Conservation (phyloP, 345 rosid species). For the Zanthoxylum bungeanum region DNA sequence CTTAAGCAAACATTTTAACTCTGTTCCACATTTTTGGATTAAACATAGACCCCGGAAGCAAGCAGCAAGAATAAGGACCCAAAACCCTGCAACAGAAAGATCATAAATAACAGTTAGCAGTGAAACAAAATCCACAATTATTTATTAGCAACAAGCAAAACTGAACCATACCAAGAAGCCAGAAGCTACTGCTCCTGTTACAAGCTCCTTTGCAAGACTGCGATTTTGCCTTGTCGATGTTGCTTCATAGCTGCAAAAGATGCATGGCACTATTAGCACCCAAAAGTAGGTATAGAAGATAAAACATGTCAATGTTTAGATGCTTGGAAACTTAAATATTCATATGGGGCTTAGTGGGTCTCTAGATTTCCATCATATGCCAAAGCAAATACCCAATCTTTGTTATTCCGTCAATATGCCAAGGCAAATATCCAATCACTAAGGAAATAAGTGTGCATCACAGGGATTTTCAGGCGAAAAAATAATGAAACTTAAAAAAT, state of each 20-base stretch:
- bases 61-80: constrained; percentile 94
- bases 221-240: constrained; percentile 73
- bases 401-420: too few relatives aligned
- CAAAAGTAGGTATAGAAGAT: background rate
- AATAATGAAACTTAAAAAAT: background rate
- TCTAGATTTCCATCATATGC: background rate
- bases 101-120: constrained; percentile 10
- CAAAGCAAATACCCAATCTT: too few relatives aligned
- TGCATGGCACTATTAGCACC: background rate
- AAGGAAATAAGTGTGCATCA: background rate
- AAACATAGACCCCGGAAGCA: constrained; percentile 82
- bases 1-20: too few relatives aligned
- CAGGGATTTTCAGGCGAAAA: background rate
- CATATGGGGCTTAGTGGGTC: background rate
- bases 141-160: too few relatives aligned
- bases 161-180: constrained; percentile 62
- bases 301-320: background rate
- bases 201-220: constrained; percentile 66
- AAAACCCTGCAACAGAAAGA: constrained; percentile 66
- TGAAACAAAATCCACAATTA: background rate
- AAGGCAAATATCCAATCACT: background rate
- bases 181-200: constrained; percentile 69
- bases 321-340: background rate
- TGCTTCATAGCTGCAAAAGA: constrained; percentile 69
- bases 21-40: too few relatives aligned